These are phyloP conservation scores for Didymella exigua DNA, from an alignment of 2,329 filamentous ascomycete genomes.

Conservation along the genomic window DNA sequence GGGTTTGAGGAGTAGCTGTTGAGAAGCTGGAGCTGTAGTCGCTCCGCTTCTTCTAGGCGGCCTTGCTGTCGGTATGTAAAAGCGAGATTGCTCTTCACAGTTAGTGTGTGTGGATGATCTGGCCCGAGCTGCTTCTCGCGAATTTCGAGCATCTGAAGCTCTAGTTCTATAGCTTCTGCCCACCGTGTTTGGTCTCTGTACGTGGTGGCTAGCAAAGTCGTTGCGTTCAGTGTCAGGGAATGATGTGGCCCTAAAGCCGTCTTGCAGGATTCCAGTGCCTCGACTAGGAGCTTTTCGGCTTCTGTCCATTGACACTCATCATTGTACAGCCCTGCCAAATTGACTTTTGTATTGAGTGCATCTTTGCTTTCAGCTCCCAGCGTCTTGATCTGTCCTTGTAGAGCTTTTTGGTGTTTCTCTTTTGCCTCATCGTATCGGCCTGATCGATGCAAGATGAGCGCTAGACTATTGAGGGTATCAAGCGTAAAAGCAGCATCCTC, in stretches of 20 bases:
- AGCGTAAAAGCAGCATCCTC: neutral
- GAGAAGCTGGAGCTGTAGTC: neutral
- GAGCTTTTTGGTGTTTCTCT: slow-evolving; percentile 1
- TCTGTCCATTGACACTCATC: neutral
- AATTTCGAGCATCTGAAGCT: neutral
- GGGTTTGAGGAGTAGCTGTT: neutral
- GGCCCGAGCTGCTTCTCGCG: neutral
- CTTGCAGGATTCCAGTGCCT: neutral
- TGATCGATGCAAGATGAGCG: neutral
- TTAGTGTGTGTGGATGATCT: neutral
- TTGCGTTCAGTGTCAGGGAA: neutral
- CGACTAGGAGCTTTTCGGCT: slow-evolving; percentile 1
- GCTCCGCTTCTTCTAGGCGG: neutral
- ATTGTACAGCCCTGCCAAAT: slow-evolving; percentile 5
- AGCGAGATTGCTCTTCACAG: neutral
- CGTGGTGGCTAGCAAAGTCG: neutral
- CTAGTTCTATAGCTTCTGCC: neutral
- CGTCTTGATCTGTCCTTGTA: slow-evolving; percentile 1
- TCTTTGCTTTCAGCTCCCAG: neutral
- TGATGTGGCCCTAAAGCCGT: neutral
- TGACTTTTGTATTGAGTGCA: slow-evolving; percentile 3
- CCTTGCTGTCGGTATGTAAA: neutral
- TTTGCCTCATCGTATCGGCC: slow-evolving; percentile 5
- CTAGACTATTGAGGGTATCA: slow-evolving; percentile 3
- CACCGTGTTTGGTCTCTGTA: neutral